These are phyloP conservation scores for Chimonanthus praecox DNA, from an alignment of 164 flowering plant genomes.

Conservation along the genomic window DNA sequence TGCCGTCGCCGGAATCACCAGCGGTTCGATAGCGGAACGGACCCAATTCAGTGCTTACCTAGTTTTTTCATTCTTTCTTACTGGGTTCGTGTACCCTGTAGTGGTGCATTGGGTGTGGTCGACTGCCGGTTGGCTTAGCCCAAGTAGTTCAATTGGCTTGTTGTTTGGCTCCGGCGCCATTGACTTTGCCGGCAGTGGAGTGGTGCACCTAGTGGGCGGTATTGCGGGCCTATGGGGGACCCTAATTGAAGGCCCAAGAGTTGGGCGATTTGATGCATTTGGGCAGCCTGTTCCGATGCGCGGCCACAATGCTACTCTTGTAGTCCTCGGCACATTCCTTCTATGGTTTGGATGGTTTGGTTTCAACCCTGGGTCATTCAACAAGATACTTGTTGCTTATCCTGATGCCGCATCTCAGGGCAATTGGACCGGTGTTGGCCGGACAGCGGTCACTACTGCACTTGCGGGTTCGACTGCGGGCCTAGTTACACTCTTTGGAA, in stretches of 20 bases:
- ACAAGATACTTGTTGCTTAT: constrained; percentile 41
- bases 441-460: constrained; percentile 62
- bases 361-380: constrained; percentile 60
- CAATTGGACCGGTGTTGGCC: constrained; percentile 49
- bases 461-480: constrained; percentile 60
- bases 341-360: constrained; percentile 75
- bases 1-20: constrained; percentile 72
- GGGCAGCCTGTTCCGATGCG: constrained; percentile 49
- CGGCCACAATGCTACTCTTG: constrained; percentile 62
- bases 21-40: constrained; percentile 79
- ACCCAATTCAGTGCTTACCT: constrained; percentile 74
- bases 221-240: constrained; percentile 65
- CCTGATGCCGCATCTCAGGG: constrained; percentile 33
- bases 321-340: constrained; percentile 59
- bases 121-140: constrained; percentile 44
- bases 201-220: constrained; percentile 61
- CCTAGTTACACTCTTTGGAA: constrained; percentile 48
- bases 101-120: constrained; percentile 82
- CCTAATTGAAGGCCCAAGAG: constrained; percentile 57
- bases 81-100: constrained; percentile 73
- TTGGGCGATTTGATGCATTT: constrained; percentile 53
- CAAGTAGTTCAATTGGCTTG: constrained; percentile 20
- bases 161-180: constrained; percentile 57
- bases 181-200: constrained; percentile 62
- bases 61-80: constrained; percentile 53